Evolutionary conservation across 1,284 basidiomycete species (phyloP), one percentile per base, ranked within the genome.

Genomic region (Nidula niveotomentosa): DNA sequence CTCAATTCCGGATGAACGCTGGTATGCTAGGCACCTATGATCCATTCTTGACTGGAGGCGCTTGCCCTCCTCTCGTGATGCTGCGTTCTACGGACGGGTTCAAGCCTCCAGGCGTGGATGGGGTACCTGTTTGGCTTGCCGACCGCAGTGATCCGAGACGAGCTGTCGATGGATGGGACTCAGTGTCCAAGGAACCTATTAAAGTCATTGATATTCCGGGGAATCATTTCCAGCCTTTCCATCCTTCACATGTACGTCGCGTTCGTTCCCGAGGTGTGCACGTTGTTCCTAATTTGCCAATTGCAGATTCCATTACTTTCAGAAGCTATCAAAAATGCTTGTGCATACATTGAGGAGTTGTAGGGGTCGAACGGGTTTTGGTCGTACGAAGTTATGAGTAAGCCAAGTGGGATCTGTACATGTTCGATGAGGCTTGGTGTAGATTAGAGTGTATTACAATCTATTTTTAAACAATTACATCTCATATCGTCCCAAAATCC

Each of bases 181-280:
- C 50, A 0, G 58, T 85, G 9, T 64, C 76, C 0, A 71, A 71
- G 3, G 56, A 47, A 8, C 49, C 62, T 1, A 57, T 88, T 1
- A 71, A 74, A 39, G 69, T 79, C 1, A 62, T 83, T 36, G 80
- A 85, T 58, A 81, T 89, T 8, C 81, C 85, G 1, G 88, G 88
- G 0, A 70, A 89, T 62, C 88, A 90, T 59, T 89, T 90, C 58
- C 69, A 80, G 57, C 72, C 79, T 0, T 90, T 90, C 63, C 70
- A 77, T 46, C 58, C 68, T 6, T 56, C 61, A n/a, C 78, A 85
- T 61, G 87, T 88, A 60, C 60, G 83, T 75, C 17, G 39, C 23
- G 23, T 23, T 23, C 23, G 23, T 23, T 23, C 23, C 23, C 23
- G 23, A 23, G 3, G 23, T 23, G 23, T 23, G 3, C 3, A 2